Percentiles rank a stretch among this genome's conserved stretches.
These are phyloP conservation scores for Acrocalymma vagum DNA, from an alignment of 2,329 filamentous ascomycete species.

Conservation along the genomic window DNA sequence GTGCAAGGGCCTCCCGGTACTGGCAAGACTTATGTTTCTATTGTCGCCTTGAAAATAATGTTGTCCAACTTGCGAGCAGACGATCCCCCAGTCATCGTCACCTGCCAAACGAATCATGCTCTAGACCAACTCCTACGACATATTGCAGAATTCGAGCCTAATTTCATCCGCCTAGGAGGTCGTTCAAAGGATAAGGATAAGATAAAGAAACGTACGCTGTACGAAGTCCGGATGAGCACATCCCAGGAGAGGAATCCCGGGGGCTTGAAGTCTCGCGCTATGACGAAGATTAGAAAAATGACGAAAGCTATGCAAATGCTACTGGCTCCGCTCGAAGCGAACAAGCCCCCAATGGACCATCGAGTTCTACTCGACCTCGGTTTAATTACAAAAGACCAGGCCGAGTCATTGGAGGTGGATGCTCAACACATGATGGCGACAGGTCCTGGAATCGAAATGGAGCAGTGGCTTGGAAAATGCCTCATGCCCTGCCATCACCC, in stretches of 20 bases:
- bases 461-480: slow-evolving; percentile 65
- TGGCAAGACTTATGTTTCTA: slow-evolving; percentile 84
- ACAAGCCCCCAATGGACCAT: slow-evolving; percentile 29
- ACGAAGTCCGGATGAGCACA: slow-evolving; percentile 59
- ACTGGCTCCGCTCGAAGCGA: slow-evolving; percentile 34
- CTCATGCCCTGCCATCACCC: slow-evolving; percentile 56
- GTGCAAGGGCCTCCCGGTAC: slow-evolving; percentile 85
- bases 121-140: slow-evolving; percentile 80
- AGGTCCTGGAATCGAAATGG: slow-evolving; percentile 50
- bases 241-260: slow-evolving; percentile 40
- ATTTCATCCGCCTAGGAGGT: slow-evolving; percentile 74
- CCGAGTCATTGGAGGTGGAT: slow-evolving; percentile 65
- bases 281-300: slow-evolving; percentile 50
- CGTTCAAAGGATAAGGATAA: slow-evolving; percentile 69
- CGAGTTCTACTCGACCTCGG: slow-evolving; percentile 60
- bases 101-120: slow-evolving; percentile 91
- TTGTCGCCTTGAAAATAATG: slow-evolving; percentile 73
- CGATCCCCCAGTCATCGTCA: slow-evolving; percentile 76
- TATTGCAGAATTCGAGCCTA: slow-evolving; percentile 67
- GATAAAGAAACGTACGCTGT: slow-evolving; percentile 73
- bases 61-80: slow-evolving; percentile 63
- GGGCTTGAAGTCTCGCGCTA: slow-evolving; percentile 50
- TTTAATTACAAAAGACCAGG: slow-evolving; percentile 70
- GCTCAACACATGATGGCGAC: slow-evolving; percentile 53
- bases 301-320: slow-evolving; percentile 29